Evolutionary conservation across 192 early-diverging fungal species (phyloP).

Genomic region (Coemansia asiatica): DNA sequence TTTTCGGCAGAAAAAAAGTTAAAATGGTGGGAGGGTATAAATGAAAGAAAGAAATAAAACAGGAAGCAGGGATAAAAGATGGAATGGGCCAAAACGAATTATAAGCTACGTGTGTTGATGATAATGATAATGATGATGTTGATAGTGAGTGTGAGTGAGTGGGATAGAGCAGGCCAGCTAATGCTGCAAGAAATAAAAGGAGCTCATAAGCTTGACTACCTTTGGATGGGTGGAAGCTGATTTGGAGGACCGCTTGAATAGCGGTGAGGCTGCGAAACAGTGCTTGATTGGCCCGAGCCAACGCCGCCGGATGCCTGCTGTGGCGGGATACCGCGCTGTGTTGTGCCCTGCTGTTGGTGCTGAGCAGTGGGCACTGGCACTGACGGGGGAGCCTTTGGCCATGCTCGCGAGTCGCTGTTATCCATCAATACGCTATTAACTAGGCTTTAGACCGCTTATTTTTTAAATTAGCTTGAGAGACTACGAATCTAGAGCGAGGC

Average conservation of each 20-base stretch:
- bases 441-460: neutral
- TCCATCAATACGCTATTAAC: slow-evolving; percentile 9
- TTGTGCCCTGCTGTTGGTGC: slow-evolving; percentile 12
- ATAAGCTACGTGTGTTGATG: too few relatives aligned
- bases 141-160: neutral
- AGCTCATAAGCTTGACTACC: slow-evolving; percentile 25
- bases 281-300: slow-evolving; percentile 1
- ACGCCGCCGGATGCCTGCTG: neutral
- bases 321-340: slow-evolving; percentile 25
- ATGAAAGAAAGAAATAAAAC: slow-evolving; percentile 1
- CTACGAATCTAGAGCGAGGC: neutral
- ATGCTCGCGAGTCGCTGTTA: slow-evolving; percentile 25
- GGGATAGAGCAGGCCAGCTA: neutral
- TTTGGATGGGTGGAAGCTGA: slow-evolving; percentile 53
- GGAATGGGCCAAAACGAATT: too few relatives aligned
- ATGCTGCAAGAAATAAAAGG: neutral
- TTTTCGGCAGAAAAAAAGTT: neutral
- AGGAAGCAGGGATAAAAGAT: neutral
- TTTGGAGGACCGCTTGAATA: slow-evolving; percentile 30
- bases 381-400: slow-evolving; percentile 14
- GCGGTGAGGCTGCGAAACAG: slow-evolving; percentile 8
- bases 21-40: neutral
- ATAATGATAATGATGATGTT: neutral
- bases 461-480: neutral
- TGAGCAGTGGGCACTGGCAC: slow-evolving; percentile 6